Percentiles rank a stretch among this genome's conserved stretches.
Evolutionary conservation across 2,329 filamentous ascomycete species (phyloP).

Genomic region (Phaeosphaeriaceae sp.): DNA sequence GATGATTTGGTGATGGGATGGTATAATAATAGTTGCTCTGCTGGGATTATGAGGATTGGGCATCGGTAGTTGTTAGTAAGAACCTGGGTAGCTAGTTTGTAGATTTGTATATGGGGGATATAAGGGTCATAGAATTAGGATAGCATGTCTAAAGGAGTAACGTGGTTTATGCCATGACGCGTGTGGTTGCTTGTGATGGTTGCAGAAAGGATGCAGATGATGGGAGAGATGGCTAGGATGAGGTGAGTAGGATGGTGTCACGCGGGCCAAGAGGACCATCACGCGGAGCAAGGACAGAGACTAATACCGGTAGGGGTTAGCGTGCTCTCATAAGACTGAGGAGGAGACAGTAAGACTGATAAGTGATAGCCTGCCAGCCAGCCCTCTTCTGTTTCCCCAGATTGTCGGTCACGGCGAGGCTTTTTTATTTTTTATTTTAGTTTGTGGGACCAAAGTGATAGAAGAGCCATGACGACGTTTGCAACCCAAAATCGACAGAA

Average conservation of each 20-base stretch:
- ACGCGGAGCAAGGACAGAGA: conserved; percentile 18
- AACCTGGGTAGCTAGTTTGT: no score
- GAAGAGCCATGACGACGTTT: conserved; percentile 37
- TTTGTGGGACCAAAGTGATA: no score
- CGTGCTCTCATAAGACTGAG: conserved; percentile 5
- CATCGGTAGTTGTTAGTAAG: conserved; percentile 36
- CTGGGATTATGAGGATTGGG: conserved; percentile 48
- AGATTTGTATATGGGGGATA: conserved; percentile 3
- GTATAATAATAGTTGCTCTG: conserved; percentile 58
- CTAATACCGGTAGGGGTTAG: conserved; percentile 19
- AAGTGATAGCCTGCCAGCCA: no score
- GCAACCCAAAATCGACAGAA: conserved; percentile 10
- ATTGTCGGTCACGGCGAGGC: background rate
- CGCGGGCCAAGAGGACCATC: conserved; percentile 18
- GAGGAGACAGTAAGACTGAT: conserved; percentile 5
- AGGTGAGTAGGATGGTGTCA: conserved; percentile 1
- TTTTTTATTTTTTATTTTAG: no score
- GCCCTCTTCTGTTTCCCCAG: conserved; percentile 25
- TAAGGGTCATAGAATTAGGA: conserved; percentile 12
- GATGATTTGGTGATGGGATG: conserved; percentile 58
- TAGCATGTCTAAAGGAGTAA: conserved; percentile 11
- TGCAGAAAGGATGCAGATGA: conserved; percentile 21
- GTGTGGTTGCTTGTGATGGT: no score
- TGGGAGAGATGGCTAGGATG: no score
- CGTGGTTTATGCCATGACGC: no score